Percentiles rank a stretch among this genome's conserved stretches.
Evolutionary conservation across 768 basidiomycete species (phyloP).

Genomic region (Kwoniella sp.): DNA sequence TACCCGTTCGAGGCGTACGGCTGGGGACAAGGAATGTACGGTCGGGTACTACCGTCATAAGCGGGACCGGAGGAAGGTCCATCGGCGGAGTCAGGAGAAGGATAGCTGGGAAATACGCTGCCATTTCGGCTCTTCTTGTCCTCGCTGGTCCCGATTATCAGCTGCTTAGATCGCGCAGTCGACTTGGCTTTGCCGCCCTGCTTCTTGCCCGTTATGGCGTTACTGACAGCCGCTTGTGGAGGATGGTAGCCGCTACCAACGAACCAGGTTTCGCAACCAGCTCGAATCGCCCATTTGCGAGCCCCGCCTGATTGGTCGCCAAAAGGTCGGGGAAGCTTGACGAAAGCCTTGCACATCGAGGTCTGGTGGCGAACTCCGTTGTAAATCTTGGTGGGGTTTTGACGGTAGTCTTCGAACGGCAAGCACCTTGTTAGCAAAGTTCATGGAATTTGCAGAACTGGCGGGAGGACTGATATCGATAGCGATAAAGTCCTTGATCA

Average conservation of each 20-base stretch:
- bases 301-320: conserved; percentile 48
- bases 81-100: conserved; percentile 10
- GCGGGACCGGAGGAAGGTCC: conserved; percentile 42
- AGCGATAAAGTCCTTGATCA: no score
- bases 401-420: conserved; percentile 40
- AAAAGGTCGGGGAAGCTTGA: conserved; percentile 45
- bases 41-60: conserved; percentile 30
- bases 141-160: conserved; percentile 35
- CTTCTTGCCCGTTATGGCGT: background rate
- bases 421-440: no score
- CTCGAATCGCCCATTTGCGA: conserved; percentile 48
- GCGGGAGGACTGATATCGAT: no score
- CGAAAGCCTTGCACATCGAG: conserved; percentile 47
- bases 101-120: conserved; percentile 5
- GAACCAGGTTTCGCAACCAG: conserved; percentile 48
- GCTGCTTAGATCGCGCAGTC: conserved; percentile 35
- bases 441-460: no score
- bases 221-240: conserved; percentile 9
- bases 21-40: conserved; percentile 14
- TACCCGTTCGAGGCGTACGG: background rate
- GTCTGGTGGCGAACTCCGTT: conserved; percentile 50
- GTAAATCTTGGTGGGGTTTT: conserved; percentile 49
- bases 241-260: conserved; percentile 36
- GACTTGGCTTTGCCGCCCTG: conserved; percentile 35
- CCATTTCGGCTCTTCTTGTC: conserved; percentile 15